Percentiles rank a stretch among this genome's conserved stretches.
Evolutionary conservation across 176 grass and related monocot species (phyloP).

Genomic region (Oryza brachyantha): DNA sequence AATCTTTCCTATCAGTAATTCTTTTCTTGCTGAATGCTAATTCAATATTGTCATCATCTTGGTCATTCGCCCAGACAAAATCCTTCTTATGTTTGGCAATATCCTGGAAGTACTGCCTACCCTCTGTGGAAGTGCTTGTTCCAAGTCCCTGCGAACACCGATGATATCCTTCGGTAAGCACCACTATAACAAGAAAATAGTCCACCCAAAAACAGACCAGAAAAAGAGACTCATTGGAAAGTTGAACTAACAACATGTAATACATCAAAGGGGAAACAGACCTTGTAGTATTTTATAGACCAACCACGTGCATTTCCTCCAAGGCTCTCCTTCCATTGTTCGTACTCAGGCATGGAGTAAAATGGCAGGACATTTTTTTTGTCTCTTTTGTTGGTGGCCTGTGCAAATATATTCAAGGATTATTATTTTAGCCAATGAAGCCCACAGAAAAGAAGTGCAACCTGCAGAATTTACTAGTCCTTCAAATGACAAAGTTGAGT

Average conservation of each 20-base stretch:
- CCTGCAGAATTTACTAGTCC: neutral
- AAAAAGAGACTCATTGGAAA: neutral
- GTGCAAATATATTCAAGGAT: neutral
- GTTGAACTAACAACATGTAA: neutral
- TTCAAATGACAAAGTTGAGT: neutral
- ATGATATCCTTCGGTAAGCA: neutral
- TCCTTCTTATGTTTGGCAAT: conserved; percentile 61
- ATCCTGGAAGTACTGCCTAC: conserved; percentile 53
- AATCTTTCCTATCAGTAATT: conserved; percentile 64
- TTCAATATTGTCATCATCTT: conserved; percentile 68
- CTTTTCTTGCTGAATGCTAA: conserved; percentile 93
- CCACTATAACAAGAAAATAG: neutral
- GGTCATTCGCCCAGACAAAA: conserved; percentile 59
- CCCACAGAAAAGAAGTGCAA: neutral
- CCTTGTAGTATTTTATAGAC: conserved; percentile 92
- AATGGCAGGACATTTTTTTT: conserved; percentile 40
- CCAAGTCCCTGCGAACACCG: conserved; percentile 57
- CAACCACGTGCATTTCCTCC: conserved; percentile 58
- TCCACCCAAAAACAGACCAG: neutral
- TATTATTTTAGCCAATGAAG: neutral
- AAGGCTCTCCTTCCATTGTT: conserved; percentile 69
- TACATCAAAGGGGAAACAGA: conserved; percentile 16
- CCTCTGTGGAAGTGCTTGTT: conserved; percentile 77
- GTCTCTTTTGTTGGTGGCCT: conserved; percentile 59
- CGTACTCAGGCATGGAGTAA: conserved; percentile 91